phyloP scores from a whole-genome alignment of 441 rosid species.

The Sinapis alba region DNA sequence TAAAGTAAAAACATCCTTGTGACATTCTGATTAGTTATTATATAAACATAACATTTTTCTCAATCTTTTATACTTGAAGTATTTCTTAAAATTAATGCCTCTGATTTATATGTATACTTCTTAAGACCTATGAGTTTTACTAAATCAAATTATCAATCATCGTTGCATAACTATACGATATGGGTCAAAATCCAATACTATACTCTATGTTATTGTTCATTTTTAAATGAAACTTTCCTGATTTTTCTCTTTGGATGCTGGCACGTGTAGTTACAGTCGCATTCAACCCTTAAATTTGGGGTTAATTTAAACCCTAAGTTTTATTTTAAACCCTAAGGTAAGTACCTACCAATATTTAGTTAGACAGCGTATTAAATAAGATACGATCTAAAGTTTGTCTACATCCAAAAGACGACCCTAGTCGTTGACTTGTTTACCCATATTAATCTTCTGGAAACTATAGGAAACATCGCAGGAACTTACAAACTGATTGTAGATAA shows the following conservation, averaged over 20 bases:
- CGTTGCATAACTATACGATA: conserved; percentile 18
- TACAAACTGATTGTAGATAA: conserved; percentile 15
- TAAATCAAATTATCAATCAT: not conserved
- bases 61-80: not conserved
- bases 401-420: conserved; percentile 28
- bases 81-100: not conserved
- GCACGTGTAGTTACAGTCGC: conserved; percentile 33
- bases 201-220: not conserved
- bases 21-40: not conserved
- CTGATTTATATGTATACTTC: not conserved
- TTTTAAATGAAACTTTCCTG: not conserved
- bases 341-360: conserved; percentile 26
- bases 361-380: conserved; percentile 34
- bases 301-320: conserved; percentile 26
- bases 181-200: too few species aligned
- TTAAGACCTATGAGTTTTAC: not conserved
- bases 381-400: conserved; percentile 27
- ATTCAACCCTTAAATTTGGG: conserved; percentile 21
- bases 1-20: not conserved
- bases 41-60: not conserved
- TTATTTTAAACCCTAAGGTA: conserved; percentile 27
- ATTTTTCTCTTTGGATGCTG: conserved; percentile 23
- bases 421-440: conserved; percentile 37
- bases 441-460: conserved; percentile 23
- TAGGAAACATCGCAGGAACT: conserved; percentile 31